Conservation (phyloP, 371 early-diverging fungal species). For the Apophysomyces variabilis region DNA sequence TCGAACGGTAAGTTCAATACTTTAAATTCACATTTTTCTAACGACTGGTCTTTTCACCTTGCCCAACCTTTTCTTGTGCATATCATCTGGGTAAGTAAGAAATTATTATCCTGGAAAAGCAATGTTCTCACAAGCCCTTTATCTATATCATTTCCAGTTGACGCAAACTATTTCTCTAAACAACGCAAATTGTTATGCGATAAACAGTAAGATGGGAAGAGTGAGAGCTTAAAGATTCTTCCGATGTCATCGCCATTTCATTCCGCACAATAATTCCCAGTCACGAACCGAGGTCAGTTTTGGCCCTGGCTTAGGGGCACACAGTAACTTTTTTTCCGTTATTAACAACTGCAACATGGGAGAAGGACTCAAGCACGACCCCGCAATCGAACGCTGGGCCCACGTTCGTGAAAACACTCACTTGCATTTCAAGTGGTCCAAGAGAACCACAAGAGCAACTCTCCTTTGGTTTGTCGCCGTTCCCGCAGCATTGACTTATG, state of each 20-base stretch:
- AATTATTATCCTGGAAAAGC: no score
- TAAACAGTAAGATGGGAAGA: no score
- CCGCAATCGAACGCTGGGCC: slow-evolving; percentile 71
- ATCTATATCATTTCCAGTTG: no score
- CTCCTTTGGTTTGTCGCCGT: slow-evolving; percentile 55
- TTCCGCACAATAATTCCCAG: neutral
- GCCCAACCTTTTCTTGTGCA: no score
- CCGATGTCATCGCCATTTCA: neutral
- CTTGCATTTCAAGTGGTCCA: slow-evolving; percentile 58
- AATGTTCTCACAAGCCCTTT: no score
- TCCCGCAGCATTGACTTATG: slow-evolving; percentile 56
- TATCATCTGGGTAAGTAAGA: no score
- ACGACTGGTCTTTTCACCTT: no score
- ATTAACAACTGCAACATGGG: slow-evolving; percentile 3
- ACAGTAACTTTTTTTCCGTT: neutral
- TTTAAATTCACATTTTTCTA: no score
- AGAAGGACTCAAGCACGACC: slow-evolving; percentile 54
- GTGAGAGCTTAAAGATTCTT: neutral
- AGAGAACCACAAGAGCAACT: slow-evolving; percentile 51
- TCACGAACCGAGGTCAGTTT: neutral
- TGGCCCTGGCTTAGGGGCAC: neutral
- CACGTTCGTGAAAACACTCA: slow-evolving; percentile 68
- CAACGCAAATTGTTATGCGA: no score
- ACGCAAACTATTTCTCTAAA: no score
- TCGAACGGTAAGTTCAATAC: no score